These are phyloP conservation scores for Symbiodinium pilosum DNA, from an alignment of 73 alveolate species.

Conservation along the genomic window DNA sequence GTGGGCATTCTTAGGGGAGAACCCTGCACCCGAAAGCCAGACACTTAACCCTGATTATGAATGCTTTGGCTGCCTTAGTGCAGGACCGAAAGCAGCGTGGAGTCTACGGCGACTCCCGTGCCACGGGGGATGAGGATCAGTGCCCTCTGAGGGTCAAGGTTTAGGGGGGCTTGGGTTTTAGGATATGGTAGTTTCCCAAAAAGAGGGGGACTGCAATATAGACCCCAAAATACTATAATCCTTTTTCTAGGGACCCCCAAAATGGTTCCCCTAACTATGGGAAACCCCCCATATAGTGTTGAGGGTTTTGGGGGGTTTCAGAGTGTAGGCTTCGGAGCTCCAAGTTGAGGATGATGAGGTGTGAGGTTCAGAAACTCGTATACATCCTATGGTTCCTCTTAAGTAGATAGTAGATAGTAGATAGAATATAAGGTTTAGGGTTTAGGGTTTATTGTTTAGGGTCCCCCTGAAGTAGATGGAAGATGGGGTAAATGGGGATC, in stretches of 20 bases:
- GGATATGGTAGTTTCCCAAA: not conserved
- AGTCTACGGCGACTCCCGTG: slow-evolving; percentile 81
- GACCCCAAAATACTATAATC: not conserved
- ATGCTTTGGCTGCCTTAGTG: not conserved
- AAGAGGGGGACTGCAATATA: not conserved
- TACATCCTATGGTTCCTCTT: not conserved
- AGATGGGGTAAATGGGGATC: not conserved
- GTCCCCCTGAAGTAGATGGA: too few relatives aligned
- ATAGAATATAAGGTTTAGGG: not conserved
- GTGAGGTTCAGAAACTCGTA: not conserved
- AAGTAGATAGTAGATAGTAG: not conserved
- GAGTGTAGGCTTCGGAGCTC: not conserved
- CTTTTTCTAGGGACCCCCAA: not conserved
- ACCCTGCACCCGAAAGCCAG: not conserved
- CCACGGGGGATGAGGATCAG: slow-evolving; percentile 74
- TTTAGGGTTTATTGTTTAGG: not conserved
- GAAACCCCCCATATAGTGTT: not conserved
- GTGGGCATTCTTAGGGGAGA: too few relatives aligned
- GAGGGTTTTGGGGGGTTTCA: not conserved
- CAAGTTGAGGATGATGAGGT: not conserved
- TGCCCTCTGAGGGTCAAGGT: not conserved
- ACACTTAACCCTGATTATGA: not conserved
- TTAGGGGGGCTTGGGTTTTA: not conserved
- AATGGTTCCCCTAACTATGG: not conserved
- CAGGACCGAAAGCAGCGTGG: slow-evolving; percentile 95